phyloP scores from a whole-genome alignment of 176 grass and related monocot genomes.

The Oryza meyeriana region DNA sequence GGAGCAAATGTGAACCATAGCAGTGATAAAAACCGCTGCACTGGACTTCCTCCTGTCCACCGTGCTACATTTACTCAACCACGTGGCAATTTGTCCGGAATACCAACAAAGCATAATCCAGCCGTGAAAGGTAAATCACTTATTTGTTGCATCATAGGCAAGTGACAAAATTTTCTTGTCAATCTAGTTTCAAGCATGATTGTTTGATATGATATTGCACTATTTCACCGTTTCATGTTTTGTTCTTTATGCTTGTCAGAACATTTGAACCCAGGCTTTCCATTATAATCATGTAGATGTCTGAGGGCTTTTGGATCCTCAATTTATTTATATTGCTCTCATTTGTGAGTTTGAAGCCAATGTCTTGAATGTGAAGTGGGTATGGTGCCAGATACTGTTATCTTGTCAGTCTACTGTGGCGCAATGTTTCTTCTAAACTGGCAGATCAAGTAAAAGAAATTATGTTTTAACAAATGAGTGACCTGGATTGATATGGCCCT shows the following conservation, averaged over 20 bases:
- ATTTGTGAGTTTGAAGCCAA: neutral
- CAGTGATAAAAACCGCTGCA: conserved; percentile 2
- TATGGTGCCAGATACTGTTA: neutral
- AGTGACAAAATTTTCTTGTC: neutral
- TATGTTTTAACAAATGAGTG: conserved; percentile 4
- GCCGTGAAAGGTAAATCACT: conserved; percentile 32
- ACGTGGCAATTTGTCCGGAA: neutral
- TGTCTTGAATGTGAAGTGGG: neutral
- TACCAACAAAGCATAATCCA: conserved; percentile 13
- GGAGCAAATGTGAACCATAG: conserved; percentile 6
- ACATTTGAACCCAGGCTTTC: neutral
- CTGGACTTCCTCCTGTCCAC: conserved; percentile 18
- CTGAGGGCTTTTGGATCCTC: neutral
- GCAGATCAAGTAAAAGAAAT: neutral
- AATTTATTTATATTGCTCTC: neutral
- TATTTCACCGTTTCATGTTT: neutral
- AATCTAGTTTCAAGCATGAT: neutral
- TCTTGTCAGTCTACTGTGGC: neutral
- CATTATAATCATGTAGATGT: neutral
- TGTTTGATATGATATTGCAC: neutral
- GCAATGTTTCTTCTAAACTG: neutral
- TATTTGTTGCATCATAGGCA: neutral
- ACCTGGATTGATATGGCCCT: neutral
- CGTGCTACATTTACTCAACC: conserved; percentile 25
- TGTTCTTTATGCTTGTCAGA: neutral